Evolutionary conservation across 306 rosid genomes (phyloP), one percentile per base, ranked within the genome.

Genomic region (Glycine soja): DNA sequence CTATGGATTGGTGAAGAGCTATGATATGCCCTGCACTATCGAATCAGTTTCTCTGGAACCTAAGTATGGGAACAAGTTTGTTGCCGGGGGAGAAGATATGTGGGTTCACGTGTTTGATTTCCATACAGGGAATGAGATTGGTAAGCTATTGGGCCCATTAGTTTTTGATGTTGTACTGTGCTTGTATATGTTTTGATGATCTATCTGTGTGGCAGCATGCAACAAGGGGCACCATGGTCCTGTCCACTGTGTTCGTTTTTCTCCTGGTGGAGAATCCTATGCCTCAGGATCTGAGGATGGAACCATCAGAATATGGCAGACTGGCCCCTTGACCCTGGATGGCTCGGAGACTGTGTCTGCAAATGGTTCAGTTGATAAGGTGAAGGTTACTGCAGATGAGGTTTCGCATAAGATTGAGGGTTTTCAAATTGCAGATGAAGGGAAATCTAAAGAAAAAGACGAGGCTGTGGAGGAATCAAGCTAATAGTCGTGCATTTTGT

Each of bases 201-300:
- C 43, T 61, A 40, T 79, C 46, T 87, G 73, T 91, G 73, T 92
- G 89, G 65, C 91, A 96, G 99, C 90, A 18, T 96, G 99, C 90
- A 96, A 96, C 82, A 96, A 93, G 88, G 99, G 99, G 68, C 99
- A 96, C 86, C 99, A 96, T 64, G 99, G 99, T 81, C 99, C 99
- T 13, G 98, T 96, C 5, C 99, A 96, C 84, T 96, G 98, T 52
- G 87, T 96, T 74, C 97, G 98, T 30, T 96, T 96, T 84, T 92
- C 99, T 0, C 99, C 99, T 3, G 98, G 97, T 42, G 99, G 99
- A 76, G 99, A 96, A 87, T 96, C 99, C 9, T 96, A 93, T 80
- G 99, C 99, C 70, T 96, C 99, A 10, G 99, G 99, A 82, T 96
- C 99, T 1, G 99, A 96, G 85, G 99, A 96, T 57, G 99, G 99